These are phyloP conservation scores for Plasmodium cynomolgi DNA, from an alignment of 169 alveolate genomes.

Conservation along the genomic window DNA sequence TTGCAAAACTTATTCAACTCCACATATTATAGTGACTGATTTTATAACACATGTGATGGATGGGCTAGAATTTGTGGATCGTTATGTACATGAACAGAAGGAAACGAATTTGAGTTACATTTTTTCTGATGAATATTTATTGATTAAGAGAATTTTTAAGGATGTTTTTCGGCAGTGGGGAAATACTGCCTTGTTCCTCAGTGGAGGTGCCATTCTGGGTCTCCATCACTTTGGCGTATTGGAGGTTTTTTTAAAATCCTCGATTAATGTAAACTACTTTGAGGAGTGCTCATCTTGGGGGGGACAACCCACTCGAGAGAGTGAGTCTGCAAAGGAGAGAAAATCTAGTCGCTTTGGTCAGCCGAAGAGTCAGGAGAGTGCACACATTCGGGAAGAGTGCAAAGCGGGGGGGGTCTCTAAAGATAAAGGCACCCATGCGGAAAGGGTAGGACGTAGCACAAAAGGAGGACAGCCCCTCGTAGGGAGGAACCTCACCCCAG, in stretches of 20 bases:
- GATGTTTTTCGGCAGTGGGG: conserved; percentile 77
- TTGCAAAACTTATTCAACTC: conserved; percentile 69
- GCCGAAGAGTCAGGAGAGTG: neutral
- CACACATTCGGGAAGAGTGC: neutral
- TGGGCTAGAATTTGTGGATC: conserved; percentile 55
- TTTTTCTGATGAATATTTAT: conserved; percentile 52
- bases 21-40: conserved; percentile 49
- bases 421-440: neutral
- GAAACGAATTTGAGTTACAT: conserved; percentile 23
- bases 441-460: neutral
- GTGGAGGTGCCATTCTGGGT: conserved; percentile 83
- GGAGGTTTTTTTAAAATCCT: conserved; percentile 70
- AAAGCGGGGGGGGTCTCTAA: neutral
- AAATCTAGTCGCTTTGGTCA: neutral
- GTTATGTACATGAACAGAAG: conserved; percentile 44
- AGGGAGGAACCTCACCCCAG: neutral
- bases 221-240: conserved; percentile 81
- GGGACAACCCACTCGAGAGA: neutral
- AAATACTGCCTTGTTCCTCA: conserved; percentile 80
- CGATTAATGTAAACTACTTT: conserved; percentile 41
- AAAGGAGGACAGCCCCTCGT: neutral
- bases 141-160: conserved; percentile 39
- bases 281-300: neutral
- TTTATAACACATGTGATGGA: conserved; percentile 46
- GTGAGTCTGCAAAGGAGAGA: neutral